These are phyloP conservation scores for Geosmithia putterillii DNA, from an alignment of 2,329 filamentous ascomycete species.

Conservation along the genomic window DNA sequence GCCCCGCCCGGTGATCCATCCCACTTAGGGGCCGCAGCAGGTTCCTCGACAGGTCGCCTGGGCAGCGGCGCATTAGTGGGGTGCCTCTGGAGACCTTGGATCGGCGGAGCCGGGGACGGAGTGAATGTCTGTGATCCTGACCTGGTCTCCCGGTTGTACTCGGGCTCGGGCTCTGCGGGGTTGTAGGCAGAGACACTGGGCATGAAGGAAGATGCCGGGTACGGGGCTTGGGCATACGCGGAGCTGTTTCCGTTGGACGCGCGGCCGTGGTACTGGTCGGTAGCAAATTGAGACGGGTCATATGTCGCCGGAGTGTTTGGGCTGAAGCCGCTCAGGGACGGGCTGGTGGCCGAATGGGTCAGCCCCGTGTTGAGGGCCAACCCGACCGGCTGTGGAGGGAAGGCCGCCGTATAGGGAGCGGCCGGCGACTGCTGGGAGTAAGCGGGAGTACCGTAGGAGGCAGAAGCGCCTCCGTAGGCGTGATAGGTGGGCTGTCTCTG, in stretches of 20 bases:
- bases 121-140: slow-evolving; percentile 35
- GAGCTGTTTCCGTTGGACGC: slow-evolving; percentile 25
- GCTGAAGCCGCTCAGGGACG: slow-evolving; percentile 13
- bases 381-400: slow-evolving; percentile 8
- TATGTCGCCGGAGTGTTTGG: slow-evolving; percentile 18
- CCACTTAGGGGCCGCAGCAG: slow-evolving; percentile 24
- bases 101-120: slow-evolving; percentile 27
- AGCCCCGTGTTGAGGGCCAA: slow-evolving; percentile 5
- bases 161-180: slow-evolving; percentile 29
- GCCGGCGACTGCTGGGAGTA: slow-evolving; percentile 24
- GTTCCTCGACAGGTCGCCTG: slow-evolving; percentile 34
- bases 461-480: slow-evolving; percentile 26
- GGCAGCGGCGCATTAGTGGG: slow-evolving; percentile 49
- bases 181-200: slow-evolving; percentile 37
- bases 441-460: slow-evolving; percentile 19
- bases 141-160: slow-evolving; percentile 29
- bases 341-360: slow-evolving; percentile 16
- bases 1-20: slow-evolving; percentile 6
- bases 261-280: slow-evolving; percentile 20
- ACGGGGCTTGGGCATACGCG: slow-evolving; percentile 32
- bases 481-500: slow-evolving; percentile 40
- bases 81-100: slow-evolving; percentile 38
- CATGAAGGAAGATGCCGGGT: slow-evolving; percentile 39
- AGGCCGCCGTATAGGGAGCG: slow-evolving; percentile 17
- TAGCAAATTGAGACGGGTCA: slow-evolving; percentile 19